phyloP scores from a whole-genome alignment of 1,284 basidiomycete genomes.

The Sphagnurus paluster region DNA sequence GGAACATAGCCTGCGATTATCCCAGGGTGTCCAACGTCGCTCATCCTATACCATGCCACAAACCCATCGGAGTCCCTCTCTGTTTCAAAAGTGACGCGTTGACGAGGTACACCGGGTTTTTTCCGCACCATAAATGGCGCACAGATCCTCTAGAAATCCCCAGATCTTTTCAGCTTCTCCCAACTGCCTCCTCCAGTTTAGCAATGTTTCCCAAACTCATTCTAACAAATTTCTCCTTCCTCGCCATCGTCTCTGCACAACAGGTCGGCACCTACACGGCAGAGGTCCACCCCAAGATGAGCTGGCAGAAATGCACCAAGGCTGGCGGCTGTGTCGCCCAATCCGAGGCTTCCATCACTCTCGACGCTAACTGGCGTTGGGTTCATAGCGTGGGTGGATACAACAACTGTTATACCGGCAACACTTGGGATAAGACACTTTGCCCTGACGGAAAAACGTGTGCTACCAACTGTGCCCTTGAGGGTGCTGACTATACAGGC shows the following conservation, averaged over 20 bases:
- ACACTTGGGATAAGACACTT: constrained; percentile 23
- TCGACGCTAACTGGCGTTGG: constrained; percentile 58
- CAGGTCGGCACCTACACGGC: constrained; percentile 19
- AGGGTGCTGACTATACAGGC: constrained; percentile 53
- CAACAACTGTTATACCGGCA: constrained; percentile 37
- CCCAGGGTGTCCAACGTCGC: too few species aligned
- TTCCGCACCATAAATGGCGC: too few species aligned
- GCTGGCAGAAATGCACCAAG: constrained; percentile 14
- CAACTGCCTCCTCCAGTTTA: too few species aligned
- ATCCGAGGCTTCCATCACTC: constrained; percentile 31
- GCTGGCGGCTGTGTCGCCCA: constrained; percentile 37
- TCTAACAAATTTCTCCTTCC: neutral
- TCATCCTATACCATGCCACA: too few species aligned
- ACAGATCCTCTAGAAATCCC: too few species aligned
- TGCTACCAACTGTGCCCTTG: constrained; percentile 52
- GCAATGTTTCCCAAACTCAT: neutral
- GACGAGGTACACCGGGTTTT: too few species aligned
- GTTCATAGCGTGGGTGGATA: constrained; percentile 38
- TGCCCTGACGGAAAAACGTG: constrained; percentile 49
- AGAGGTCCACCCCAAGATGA: constrained; percentile 30
- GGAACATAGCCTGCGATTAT: too few species aligned
- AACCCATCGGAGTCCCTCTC: too few species aligned
- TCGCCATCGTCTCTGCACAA: constrained; percentile 6
- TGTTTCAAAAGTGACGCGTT: too few species aligned
- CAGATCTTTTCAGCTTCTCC: too few species aligned